Evolutionary conservation across 371 early-diverging fungal genomes (phyloP).

Genomic region (Syncephalis plumigaleata): DNA sequence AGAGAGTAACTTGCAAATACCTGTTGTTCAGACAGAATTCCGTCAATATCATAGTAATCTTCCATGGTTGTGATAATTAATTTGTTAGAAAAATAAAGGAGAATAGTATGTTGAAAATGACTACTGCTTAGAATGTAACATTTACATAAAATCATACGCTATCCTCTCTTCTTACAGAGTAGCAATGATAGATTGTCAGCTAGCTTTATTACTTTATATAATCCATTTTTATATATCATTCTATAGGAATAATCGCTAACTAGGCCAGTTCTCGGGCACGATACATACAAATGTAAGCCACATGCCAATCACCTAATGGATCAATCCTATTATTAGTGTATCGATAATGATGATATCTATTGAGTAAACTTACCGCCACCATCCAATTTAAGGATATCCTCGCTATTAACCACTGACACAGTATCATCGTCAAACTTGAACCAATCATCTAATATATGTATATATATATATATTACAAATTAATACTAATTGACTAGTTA

Average conservation of each 20-base stretch:
- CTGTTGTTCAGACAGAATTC: conserved; percentile 34
- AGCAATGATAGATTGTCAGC: no score
- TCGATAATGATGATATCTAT: background rate
- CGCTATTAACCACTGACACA: conserved; percentile 63
- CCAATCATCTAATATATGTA: conserved; percentile 44
- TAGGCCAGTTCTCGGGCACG: conserved; percentile 31
- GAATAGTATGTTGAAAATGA: no score
- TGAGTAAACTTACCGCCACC: conserved; percentile 36
- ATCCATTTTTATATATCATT: no score
- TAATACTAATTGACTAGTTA: background rate
- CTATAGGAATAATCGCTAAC: no score
- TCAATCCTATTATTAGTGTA: no score
- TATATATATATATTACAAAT: no score
- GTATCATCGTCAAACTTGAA: conserved; percentile 92
- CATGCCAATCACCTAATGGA: conserved; percentile 51
- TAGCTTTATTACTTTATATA: no score
- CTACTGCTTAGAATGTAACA: no score
- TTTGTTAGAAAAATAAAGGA: no score
- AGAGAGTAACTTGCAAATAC: conserved; percentile 7
- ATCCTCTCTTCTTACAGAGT: no score
- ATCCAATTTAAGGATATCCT: conserved; percentile 78
- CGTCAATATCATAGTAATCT: conserved; percentile 31
- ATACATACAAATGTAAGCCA: conserved; percentile 65
- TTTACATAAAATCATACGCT: no score
- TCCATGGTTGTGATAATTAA: conserved; percentile 14